A percentile compares a stretch with the other conserved stretches of the same genome.
Evolutionary conservation across 805 yeast genomes (phyloP).

Genomic region (Candida argentea): DNA sequence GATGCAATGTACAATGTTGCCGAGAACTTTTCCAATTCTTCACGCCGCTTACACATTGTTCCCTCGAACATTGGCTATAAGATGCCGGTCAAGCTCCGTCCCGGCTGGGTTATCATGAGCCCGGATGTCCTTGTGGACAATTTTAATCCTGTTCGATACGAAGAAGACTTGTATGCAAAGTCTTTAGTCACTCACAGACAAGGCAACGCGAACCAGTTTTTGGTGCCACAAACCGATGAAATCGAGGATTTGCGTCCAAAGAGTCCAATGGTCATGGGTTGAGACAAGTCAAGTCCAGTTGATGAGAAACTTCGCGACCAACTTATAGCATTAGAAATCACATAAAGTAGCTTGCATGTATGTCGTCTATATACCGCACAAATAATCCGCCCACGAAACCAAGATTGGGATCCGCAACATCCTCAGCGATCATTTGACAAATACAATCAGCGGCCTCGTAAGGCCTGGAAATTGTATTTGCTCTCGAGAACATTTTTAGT

Average conservation of each 20-base stretch:
- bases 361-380: too few species aligned
- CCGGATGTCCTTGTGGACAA: conserved; percentile 76
- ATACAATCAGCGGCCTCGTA: too few species aligned
- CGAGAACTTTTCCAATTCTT: conserved; percentile 80
- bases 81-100: conserved; percentile 54
- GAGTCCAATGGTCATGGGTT: conserved; percentile 39
- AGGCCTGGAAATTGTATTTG: too few species aligned
- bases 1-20: conserved; percentile 69
- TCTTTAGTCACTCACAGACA: conserved; percentile 17
- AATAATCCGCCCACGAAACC: too few species aligned
- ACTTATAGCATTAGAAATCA: too few species aligned
- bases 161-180: conserved; percentile 19
- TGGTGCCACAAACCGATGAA: conserved; percentile 58
- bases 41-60: conserved; percentile 73
- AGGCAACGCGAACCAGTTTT: conserved; percentile 33
- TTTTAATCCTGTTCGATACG: conserved; percentile 33
- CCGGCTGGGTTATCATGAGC: conserved; percentile 86
- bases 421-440: too few species aligned
- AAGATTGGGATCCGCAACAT: too few species aligned
- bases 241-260: conserved; percentile 79
- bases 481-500: too few species aligned
- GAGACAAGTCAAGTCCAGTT: too few species aligned
- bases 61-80: conserved; percentile 63
- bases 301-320: too few species aligned
- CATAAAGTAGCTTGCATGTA: too few species aligned